phyloP scores from a whole-genome alignment of 176 grass and related monocot species.

The Eleusine indica region DNA sequence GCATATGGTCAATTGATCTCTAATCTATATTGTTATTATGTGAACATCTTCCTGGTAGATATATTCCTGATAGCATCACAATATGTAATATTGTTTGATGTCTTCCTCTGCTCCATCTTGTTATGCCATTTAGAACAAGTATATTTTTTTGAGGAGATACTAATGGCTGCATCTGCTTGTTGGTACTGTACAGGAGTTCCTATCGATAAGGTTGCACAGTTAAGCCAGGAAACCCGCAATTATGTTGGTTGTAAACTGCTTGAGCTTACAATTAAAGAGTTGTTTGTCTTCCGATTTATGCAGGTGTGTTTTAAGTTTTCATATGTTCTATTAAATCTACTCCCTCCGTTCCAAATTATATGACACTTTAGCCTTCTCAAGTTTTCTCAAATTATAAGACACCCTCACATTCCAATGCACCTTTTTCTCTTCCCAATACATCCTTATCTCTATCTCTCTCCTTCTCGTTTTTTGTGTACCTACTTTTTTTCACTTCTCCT shows the following conservation, averaged over 20 bases:
- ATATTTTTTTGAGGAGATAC: not conserved
- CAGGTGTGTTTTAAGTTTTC: constrained; percentile 61
- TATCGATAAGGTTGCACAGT: constrained; percentile 83
- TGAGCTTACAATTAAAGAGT: constrained; percentile 89
- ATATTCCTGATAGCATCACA: not conserved
- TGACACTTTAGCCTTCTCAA: too few species aligned
- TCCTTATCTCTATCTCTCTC: too few species aligned
- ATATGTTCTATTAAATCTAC: constrained; percentile 15
- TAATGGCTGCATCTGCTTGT: constrained; percentile 33
- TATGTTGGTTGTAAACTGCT: constrained; percentile 89
- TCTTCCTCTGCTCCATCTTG: not conserved
- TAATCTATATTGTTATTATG: not conserved
- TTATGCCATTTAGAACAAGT: not conserved
- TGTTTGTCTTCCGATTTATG: constrained; percentile 98
- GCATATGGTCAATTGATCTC: not conserved
- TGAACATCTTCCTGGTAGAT: not conserved
- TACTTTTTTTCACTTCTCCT: too few species aligned
- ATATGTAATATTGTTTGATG: not conserved
- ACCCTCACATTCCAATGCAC: too few species aligned
- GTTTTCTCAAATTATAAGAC: too few species aligned
- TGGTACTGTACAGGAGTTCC: constrained; percentile 67
- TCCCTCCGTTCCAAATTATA: too few species aligned
- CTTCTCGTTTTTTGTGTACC: too few species aligned
- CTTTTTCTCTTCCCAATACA: too few species aligned
- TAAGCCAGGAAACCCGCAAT: constrained; percentile 83